Base-by-base conservation (phyloP, 495 filamentous ascomycete species). In the Hypoxylon fragiforme region DNA sequence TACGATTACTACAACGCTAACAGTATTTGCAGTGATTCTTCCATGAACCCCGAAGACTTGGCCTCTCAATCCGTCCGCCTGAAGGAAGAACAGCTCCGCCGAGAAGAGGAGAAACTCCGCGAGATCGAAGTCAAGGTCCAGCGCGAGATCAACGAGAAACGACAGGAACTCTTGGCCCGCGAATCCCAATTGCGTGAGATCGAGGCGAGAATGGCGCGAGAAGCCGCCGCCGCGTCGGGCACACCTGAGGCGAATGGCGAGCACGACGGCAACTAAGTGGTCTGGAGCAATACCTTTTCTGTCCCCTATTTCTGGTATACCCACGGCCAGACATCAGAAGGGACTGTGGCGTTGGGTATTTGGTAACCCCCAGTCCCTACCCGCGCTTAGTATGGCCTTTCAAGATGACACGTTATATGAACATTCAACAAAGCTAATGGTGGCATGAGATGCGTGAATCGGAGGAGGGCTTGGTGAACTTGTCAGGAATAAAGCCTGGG, bases 121-220 rank as follows among this genome's bases (percentile, higher is more conserved):
- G 94, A 98, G 78, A 97, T 97, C 69, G 94, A 98, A 69, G 76
- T 96, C 77, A 97, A 97, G 85, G 95, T 98, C 47, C 92, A 97
- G 79, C 88, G 92, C 64, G 94, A 98, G 77, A 98, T 98, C 77
- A 96, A 96, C 73, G 94, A 97, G 81, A 98, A 98, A 84, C 86
- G 94, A 77, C 94, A 98, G 79, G 94, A 98, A 77, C 80, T 98
- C 44, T 78, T 98, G 70, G 94, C 94, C 54, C 91, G 95, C 71
- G 94, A 98, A 79, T 96, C 91, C 69, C 94, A 98, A 76, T 83
- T 98, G 60, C 89, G 91, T 74, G 94, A 98, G 78, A 96, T 97
- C 60, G 80, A 83, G 68, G 80, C 80, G 15, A 74, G 80, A 62
- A 83, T 83, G 80, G 78, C 81, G 48, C 76, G 79, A 57, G 80